Percentiles rank a stretch among this genome's conserved stretches.
These are phyloP conservation scores for Jacaranda copaia DNA, from an alignment of 257 asterid genomes.

Conservation along the genomic window DNA sequence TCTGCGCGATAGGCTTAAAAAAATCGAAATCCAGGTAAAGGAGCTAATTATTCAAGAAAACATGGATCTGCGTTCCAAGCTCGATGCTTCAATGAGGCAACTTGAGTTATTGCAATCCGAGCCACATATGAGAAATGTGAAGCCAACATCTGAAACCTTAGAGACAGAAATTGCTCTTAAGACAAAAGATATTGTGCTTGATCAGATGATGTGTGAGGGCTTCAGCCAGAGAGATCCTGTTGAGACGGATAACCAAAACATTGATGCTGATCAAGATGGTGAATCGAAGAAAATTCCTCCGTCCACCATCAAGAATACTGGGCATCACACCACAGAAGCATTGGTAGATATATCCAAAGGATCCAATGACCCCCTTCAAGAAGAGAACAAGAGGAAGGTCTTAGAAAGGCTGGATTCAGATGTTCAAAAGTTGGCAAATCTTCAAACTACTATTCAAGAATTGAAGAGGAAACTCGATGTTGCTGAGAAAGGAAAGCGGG, in stretches of 20 bases:
- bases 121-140: conserved; percentile 50
- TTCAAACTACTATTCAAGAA: conserved; percentile 82
- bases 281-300: conserved; percentile 46
- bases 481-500: conserved; percentile 76
- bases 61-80: conserved; percentile 59
- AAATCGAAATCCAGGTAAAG: conserved; percentile 57
- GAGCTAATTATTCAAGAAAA: conserved; percentile 66
- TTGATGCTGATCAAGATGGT: conserved; percentile 55
- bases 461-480: conserved; percentile 78
- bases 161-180: conserved; percentile 71
- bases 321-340: conserved; percentile 47
- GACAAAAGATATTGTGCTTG: conserved; percentile 94
- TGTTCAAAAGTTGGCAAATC: conserved; percentile 83
- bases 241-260: conserved; percentile 44
- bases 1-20: conserved; percentile 62
- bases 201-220: conserved; percentile 74
- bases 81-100: conserved; percentile 68
- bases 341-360: conserved; percentile 58
- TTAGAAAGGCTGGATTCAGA: conserved; percentile 88
- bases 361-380: conserved; percentile 59
- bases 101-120: conserved; percentile 75
- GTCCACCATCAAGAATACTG: conserved; percentile 35
- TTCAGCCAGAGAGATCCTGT: conserved; percentile 63
- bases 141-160: conserved; percentile 63
- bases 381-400: conserved; percentile 76